Base-by-base conservation (phyloP, 2,329 filamentous ascomycete species). In the Ceratocystis destructans region DNA sequence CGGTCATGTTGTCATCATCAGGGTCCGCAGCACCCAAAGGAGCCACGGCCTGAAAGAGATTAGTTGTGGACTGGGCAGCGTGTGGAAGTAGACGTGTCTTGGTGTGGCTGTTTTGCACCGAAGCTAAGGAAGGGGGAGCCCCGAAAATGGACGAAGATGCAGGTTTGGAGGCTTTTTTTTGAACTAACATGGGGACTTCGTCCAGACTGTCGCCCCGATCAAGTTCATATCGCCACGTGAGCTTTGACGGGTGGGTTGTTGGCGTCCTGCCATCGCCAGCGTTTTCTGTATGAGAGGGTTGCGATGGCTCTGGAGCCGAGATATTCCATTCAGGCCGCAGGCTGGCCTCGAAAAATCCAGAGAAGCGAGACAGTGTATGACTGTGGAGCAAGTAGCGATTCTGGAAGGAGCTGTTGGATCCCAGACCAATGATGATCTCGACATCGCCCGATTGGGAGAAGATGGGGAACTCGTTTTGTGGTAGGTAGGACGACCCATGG, bases 391-490 rank as follows among this genome's bases (percentile, higher is more conserved):
- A 80, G 74, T 96, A 97, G 69, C 88, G 83, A 73, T 90, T 89
- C 76, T 94, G 88, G 73, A 86, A 84, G 69, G 83, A 81, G 22
- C 37, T 64, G 62, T 70, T 71, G 45, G 71, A 15, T 64, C 87
- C 79, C 15, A 84, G 82, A 72, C 81, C 83, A 72, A 96, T 83
- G 66, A 93, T 73, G 69, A 97, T 91, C 76, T 97, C 93, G 72
- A 96, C 90, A 76, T 97, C 92, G 73, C 93, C 93, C 46, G 89
- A 93, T 71, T 92, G 87, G 62, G 86, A 86, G 76, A 96, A 97
- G 73, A 95, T 79, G 25, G 93, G 93, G 71, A 96, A 97, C 74
- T 96, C 92, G 74, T 96, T 96, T 73, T 89, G 88, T 53, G 88
- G 83, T 28, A 84, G 77, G 72, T 87, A 86, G 20, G 84, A 82